phyloP scores from a whole-genome alignment of 169 alveolate species.

The Plasmodium vinckei region DNA sequence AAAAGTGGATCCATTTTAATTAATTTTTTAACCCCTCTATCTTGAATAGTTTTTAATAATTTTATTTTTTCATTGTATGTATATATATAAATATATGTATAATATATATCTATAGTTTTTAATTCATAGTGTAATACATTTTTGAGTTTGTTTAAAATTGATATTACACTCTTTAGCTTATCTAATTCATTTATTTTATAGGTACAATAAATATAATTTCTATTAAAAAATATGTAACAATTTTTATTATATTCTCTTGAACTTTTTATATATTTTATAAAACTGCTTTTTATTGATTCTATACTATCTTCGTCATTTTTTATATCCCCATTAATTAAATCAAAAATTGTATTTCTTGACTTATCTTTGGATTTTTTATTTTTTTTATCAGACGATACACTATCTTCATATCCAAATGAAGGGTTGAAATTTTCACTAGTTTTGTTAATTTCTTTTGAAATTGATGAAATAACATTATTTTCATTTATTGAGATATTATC shows the following conservation, averaged over 20 bases:
- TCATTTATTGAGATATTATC: conserved; percentile 4
- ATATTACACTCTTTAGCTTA: conserved; percentile 13
- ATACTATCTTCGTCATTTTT: not conserved
- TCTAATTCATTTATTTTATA: conserved; percentile 57
- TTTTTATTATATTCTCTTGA: conserved; percentile 45
- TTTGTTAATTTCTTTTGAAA: not conserved
- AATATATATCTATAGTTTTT: conserved; percentile 55
- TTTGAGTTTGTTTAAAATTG: conserved; percentile 10
- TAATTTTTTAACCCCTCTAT: conserved; percentile 19
- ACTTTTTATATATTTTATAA: conserved; percentile 36
- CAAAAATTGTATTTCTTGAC: not conserved
- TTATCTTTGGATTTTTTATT: not conserved
- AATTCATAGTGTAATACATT: conserved; percentile 27
- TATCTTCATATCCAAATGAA: not conserved
- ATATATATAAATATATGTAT: conserved; percentile 64
- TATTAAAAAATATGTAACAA: conserved; percentile 50
- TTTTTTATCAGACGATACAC: not conserved
- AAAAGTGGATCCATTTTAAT: conserved; percentile 65
- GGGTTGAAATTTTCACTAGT: not conserved
- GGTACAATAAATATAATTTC: conserved; percentile 51
- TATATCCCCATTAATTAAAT: not conserved
- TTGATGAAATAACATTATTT: not conserved
- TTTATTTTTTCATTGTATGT: conserved; percentile 36
- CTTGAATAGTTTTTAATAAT: conserved; percentile 37
- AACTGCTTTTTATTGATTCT: conserved; percentile 4